Conservation (phyloP, 1,284 basidiomycete species). For the Moniliella sp. region DNA sequence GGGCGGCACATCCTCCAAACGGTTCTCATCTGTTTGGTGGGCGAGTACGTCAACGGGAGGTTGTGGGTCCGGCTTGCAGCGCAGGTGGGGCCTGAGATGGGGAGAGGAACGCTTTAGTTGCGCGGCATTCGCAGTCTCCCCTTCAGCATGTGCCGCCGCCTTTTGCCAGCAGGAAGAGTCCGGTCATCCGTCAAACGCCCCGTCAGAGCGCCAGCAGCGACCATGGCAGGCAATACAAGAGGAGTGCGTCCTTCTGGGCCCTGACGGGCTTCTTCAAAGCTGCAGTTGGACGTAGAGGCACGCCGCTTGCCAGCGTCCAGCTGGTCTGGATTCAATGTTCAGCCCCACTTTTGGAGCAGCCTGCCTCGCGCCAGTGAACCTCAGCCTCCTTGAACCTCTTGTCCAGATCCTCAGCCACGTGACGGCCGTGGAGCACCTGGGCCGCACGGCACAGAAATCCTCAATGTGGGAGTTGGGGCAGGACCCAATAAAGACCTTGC, state of each 20-base stretch:
- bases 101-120: no score
- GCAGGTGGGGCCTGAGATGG: conserved; percentile 13
- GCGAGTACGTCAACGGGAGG: conserved; percentile 7
- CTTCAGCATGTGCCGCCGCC: no score
- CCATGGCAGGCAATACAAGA: conserved; percentile 31
- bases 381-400: conserved; percentile 30
- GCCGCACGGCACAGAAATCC: conserved; percentile 27
- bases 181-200: conserved; percentile 30
- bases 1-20: neutral
- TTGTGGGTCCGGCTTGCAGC: conserved; percentile 9
- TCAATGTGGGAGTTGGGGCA: conserved; percentile 33
- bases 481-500: conserved; percentile 32
- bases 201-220: conserved; percentile 26
- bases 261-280: conserved; percentile 32
- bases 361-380: conserved; percentile 32
- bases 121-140: no score
- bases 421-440: conserved; percentile 23
- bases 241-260: conserved; percentile 29
- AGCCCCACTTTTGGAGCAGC: conserved; percentile 33
- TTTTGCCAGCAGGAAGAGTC: conserved; percentile 18
- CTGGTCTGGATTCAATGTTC: conserved; percentile 33
- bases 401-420: conserved; percentile 28
- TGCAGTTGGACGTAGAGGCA: conserved; percentile 31
- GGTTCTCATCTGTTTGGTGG: conserved; percentile 1
- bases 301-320: conserved; percentile 29